Evolutionary conservation across 805 yeast species (phyloP).

Genomic region (Nakazawaea molendinolei): DNA sequence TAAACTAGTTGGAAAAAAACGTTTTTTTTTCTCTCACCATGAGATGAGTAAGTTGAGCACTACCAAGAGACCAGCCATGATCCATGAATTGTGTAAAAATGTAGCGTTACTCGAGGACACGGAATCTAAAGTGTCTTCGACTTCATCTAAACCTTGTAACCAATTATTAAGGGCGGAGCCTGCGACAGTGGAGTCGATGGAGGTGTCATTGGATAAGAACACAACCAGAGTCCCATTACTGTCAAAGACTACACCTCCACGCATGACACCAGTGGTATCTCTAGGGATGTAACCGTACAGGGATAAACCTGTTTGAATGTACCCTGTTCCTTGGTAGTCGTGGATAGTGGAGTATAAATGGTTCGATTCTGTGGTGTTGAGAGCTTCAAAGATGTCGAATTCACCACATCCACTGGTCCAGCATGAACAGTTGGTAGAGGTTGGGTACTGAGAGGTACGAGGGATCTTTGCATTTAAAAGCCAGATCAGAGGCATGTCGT

Average conservation of each 20-base stretch:
- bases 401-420: constrained; percentile 80
- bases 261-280: constrained; percentile 44
- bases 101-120: constrained; percentile 2
- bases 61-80: neutral
- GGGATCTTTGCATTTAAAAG: constrained; percentile 65
- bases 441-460: constrained; percentile 66
- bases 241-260: constrained; percentile 69
- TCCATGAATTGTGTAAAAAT: neutral
- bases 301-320: constrained; percentile 54
- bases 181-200: constrained; percentile 37
- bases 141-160: constrained; percentile 22
- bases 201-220: constrained; percentile 48
- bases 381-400: constrained; percentile 68
- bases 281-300: constrained; percentile 51
- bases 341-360: constrained; percentile 64
- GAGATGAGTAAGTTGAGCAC: constrained; percentile 1
- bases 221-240: constrained; percentile 54
- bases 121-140: constrained; percentile 1
- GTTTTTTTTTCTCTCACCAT: neutral
- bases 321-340: constrained; percentile 67
- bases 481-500: constrained; percentile 74
- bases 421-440: constrained; percentile 59
- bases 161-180: constrained; percentile 39
- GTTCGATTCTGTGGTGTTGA: constrained; percentile 51
- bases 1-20: neutral